Conservation (phyloP, 225 moss, liverwort and hornwort genomes). For the Takakia lepidozioides region DNA sequence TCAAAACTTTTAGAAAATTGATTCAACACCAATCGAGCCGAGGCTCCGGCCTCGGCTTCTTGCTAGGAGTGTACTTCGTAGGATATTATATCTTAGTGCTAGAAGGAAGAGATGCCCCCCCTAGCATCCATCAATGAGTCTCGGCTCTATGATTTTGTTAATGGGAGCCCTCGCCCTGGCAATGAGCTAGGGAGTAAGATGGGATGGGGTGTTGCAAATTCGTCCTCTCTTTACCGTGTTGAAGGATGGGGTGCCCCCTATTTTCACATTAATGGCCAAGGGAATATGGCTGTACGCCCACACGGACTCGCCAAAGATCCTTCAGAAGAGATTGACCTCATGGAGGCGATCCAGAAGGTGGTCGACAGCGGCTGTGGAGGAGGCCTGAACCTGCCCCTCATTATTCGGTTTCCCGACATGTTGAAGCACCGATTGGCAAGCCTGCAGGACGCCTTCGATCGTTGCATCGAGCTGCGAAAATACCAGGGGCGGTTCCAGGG, state of each 20-base stretch:
- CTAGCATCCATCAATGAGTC: slow-evolving; percentile 25
- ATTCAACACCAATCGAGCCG: slow-evolving; percentile 44
- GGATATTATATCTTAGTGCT: slow-evolving; percentile 30
- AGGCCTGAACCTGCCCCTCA: slow-evolving; percentile 39
- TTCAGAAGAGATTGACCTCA: slow-evolving; percentile 24
- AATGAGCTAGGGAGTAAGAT: too few species aligned
- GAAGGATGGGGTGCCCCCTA: slow-evolving; percentile 55
- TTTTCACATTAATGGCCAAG: slow-evolving; percentile 33
- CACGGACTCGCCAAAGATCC: slow-evolving; percentile 5
- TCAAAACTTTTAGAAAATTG: slow-evolving; percentile 46
- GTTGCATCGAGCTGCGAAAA: slow-evolving; percentile 10
- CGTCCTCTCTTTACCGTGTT: slow-evolving; percentile 36
- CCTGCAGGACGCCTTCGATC: slow-evolving; percentile 27
- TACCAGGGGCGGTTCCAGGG: slow-evolving; percentile 41
- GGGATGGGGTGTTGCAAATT: slow-evolving; percentile 22
- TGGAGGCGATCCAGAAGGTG: slow-evolving; percentile 20
- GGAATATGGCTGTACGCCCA: slow-evolving; percentile 33
- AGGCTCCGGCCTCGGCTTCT: slow-evolving; percentile 63
- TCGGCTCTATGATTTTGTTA: too few species aligned
- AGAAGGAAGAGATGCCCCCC: slow-evolving; percentile 56
- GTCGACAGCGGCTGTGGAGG: too few species aligned
- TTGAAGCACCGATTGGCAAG: slow-evolving; percentile 16
- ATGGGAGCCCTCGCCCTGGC: too few species aligned
- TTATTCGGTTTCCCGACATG: slow-evolving; percentile 28
- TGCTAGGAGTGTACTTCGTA: slow-evolving; percentile 20